phyloP scores from a whole-genome alignment of 495 filamentous ascomycete species.

The Aspergillus funiculosus region DNA sequence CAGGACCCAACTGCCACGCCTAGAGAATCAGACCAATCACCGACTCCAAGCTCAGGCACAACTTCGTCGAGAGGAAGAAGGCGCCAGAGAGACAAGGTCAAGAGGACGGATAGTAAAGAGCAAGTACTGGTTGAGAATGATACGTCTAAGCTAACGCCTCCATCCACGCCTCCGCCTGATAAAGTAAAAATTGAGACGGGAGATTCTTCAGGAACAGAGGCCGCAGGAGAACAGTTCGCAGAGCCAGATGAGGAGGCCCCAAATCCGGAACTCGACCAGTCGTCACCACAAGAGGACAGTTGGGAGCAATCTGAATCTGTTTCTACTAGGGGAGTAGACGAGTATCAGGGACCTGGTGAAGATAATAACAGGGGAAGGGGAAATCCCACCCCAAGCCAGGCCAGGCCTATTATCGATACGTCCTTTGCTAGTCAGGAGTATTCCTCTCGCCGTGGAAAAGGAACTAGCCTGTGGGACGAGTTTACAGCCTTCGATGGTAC shows the following conservation, averaged over 20 bases:
- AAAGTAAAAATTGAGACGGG: constrained; percentile 9
- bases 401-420: constrained; percentile 37
- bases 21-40: constrained; percentile 2
- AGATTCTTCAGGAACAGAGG: constrained; percentile 6
- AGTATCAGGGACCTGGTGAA: neutral
- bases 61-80: constrained; percentile 19
- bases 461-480: constrained; percentile 39
- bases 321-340: constrained; percentile 7
- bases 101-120: constrained; percentile 22
- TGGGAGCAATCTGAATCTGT: constrained; percentile 13
- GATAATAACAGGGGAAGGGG: constrained; percentile 1
- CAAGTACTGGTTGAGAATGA: constrained; percentile 13
- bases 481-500: constrained; percentile 35
- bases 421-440: constrained; percentile 37
- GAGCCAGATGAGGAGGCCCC: neutral
- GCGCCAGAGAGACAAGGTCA: constrained; percentile 25
- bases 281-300: constrained; percentile 3
- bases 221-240: constrained; percentile 4
- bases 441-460: constrained; percentile 28
- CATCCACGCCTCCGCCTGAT: constrained; percentile 34
- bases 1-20: constrained; percentile 5
- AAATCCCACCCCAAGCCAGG: constrained; percentile 6
- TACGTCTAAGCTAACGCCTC: constrained; percentile 34
- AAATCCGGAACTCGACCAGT: constrained; percentile 9
- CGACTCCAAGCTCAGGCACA: neutral